Evolutionary conservation across 164 flowering plant genomes (phyloP).

Genomic region (Magnolia changhungtana): DNA sequence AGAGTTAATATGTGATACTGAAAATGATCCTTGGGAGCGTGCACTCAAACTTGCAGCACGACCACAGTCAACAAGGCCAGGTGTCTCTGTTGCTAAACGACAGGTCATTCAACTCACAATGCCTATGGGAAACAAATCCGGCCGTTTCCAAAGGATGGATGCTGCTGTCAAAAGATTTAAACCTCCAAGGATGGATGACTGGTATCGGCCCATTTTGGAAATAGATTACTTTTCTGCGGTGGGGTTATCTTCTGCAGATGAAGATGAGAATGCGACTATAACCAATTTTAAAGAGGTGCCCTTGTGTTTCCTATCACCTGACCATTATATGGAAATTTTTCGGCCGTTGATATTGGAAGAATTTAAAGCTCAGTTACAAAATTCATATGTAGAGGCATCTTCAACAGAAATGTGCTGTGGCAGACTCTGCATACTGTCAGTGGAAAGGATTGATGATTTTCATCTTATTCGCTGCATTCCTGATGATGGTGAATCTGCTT

Average conservation of each 20-base stretch:
- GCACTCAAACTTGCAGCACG: conserved; percentile 39
- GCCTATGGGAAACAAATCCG: conserved; percentile 45
- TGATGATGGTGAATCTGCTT: conserved; percentile 42
- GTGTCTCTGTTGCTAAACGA: conserved; percentile 51
- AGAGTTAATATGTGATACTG: conserved; percentile 36
- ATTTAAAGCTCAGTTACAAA: conserved; percentile 82
- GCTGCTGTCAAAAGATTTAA: conserved; percentile 57
- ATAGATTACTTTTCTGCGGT: conserved; percentile 74
- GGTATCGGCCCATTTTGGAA: conserved; percentile 81
- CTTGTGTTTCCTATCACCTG: conserved; percentile 61
- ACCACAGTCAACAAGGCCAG: conserved; percentile 37
- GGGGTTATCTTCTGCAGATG: conserved; percentile 49
- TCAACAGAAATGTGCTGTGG: conserved; percentile 73
- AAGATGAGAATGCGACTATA: conserved; percentile 33
- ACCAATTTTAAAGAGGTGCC: conserved; percentile 68
- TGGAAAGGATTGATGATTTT: conserved; percentile 92
- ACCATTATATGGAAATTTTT: conserved; percentile 73
- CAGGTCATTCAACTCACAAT: conserved; percentile 73
- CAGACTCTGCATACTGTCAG: conserved; percentile 64
- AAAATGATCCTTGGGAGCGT: conserved; percentile 53
- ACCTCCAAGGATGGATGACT: conserved; percentile 78
- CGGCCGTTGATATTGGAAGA: conserved; percentile 90
- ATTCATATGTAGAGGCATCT: conserved; percentile 63
- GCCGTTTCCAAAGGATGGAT: conserved; percentile 37
- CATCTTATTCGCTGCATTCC: conserved; percentile 79